A percentile compares a stretch with the other conserved stretches of the same genome.
Conservation (phyloP, 1,284 basidiomycete species). For the Spongiforma sp. region DNA sequence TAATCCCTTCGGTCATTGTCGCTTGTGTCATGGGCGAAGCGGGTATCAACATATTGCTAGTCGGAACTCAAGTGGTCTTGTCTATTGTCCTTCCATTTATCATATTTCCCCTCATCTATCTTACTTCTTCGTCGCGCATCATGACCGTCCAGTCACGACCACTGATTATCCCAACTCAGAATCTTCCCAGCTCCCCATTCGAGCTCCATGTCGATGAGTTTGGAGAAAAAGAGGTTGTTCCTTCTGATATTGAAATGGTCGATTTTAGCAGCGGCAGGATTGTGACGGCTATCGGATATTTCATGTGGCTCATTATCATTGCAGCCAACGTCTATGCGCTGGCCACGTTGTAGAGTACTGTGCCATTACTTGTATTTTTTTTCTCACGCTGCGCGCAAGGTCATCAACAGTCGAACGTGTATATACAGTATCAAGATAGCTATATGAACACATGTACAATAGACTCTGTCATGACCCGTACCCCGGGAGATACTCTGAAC, state of each 20-base stretch:
- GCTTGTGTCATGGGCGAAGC: constrained; percentile 75
- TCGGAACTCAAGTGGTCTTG: constrained; percentile 88
- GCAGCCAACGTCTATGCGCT: constrained; percentile 74
- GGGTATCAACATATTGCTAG: constrained; percentile 85
- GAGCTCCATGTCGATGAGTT: background rate
- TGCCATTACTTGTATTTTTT: too few relatives aligned
- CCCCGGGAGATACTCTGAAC: too few relatives aligned
- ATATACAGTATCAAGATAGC: too few relatives aligned
- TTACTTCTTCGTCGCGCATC: constrained; percentile 71
- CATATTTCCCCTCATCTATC: constrained; percentile 78
- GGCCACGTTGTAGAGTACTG: constrained; percentile 46
- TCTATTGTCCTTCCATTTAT: constrained; percentile 91
- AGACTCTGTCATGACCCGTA: too few relatives aligned
- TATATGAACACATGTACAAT: too few relatives aligned
- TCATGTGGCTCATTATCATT: constrained; percentile 69
- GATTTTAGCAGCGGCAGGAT: constrained; percentile 69
- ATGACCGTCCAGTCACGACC: constrained; percentile 59
- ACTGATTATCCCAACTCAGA: background rate
- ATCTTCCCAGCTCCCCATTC: background rate
- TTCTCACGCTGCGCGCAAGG: too few relatives aligned
- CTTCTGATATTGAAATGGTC: constrained; percentile 34
- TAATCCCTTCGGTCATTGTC: constrained; percentile 87
- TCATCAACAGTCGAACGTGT: too few relatives aligned
- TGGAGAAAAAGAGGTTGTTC: too few relatives aligned
- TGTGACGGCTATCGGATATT: constrained; percentile 57